Percentiles rank a stretch among this genome's conserved stretches.
These are phyloP conservation scores for Psidium friedrichsthalianum DNA, from an alignment of 345 rosid species.

Conservation along the genomic window DNA sequence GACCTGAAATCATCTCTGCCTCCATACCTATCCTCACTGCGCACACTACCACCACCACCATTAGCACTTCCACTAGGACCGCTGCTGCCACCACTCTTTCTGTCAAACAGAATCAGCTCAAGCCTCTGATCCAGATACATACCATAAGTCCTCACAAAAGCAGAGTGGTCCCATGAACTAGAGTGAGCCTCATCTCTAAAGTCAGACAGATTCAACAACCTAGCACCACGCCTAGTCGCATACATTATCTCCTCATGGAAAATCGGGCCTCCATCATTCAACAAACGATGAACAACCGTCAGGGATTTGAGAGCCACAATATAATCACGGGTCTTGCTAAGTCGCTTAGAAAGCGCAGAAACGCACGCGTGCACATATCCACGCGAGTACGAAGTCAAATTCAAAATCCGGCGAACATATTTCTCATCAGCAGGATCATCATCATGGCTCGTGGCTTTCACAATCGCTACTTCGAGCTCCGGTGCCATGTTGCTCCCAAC, in stretches of 20 bases:
- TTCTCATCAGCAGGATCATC: constrained; percentile 86
- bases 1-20: constrained; percentile 48
- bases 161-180: constrained; percentile 84
- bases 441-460: constrained; percentile 90
- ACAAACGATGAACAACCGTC: constrained; percentile 58
- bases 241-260: constrained; percentile 68
- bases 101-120: constrained; percentile 50
- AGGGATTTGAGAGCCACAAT: constrained; percentile 78
- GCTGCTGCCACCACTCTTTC: constrained; percentile 24
- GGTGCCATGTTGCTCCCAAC: constrained; percentile 92
- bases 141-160: constrained; percentile 70
- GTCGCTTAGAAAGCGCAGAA: constrained; percentile 52
- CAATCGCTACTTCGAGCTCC: constrained; percentile 86
- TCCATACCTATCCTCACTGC: constrained; percentile 30
- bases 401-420: constrained; percentile 58
- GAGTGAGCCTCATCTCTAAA: constrained; percentile 94
- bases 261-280: constrained; percentile 53
- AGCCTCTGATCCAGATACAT: constrained; percentile 69
- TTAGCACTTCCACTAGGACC: constrained; percentile 12
- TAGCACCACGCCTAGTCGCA: constrained; percentile 60
- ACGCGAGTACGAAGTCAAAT: constrained; percentile 41
- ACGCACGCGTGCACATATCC: constrained; percentile 74
- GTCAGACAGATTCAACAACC: constrained; percentile 74
- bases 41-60: constrained; percentile 18
- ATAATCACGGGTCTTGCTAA: constrained; percentile 88